Evolutionary conservation across 2,329 filamentous ascomycete genomes (phyloP).

Genomic region (Pseudocercospora vitis): DNA sequence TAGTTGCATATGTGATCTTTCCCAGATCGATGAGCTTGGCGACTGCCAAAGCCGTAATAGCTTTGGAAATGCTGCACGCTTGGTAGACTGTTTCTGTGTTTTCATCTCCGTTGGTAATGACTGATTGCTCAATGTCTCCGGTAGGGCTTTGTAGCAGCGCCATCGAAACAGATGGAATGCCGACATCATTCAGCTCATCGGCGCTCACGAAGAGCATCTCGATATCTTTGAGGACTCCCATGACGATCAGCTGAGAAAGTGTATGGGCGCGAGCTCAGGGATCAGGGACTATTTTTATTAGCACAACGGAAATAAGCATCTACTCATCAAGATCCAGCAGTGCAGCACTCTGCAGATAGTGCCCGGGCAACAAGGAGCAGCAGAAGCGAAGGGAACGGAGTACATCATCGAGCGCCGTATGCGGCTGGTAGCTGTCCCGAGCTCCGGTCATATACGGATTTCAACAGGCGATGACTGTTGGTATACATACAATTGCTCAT

Average conservation of each 20-base stretch:
- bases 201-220: conserved; percentile 18
- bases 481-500: too few species aligned
- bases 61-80: conserved; percentile 33
- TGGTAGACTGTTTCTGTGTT: conserved; percentile 31
- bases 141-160: conserved; percentile 24
- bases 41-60: conserved; percentile 27
- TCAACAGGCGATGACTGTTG: too few species aligned
- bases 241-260: neutral
- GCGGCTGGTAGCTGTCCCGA: too few species aligned
- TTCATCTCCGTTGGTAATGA: conserved; percentile 24
- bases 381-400: too few species aligned
- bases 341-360: too few species aligned
- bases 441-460: too few species aligned
- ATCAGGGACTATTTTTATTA: neutral
- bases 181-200: conserved; percentile 15
- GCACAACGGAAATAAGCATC: too few species aligned
- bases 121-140: conserved; percentile 19
- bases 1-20: conserved; percentile 23
- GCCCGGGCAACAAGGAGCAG: too few species aligned
- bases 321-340: too few species aligned
- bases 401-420: too few species aligned
- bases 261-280: neutral
- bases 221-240: conserved; percentile 20
- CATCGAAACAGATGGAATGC: conserved; percentile 27
- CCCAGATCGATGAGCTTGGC: conserved; percentile 30